Percentiles rank a stretch among this genome's conserved stretches.
Evolutionary conservation across 2,329 filamentous ascomycete species (phyloP).

Genomic region (Fusarium sp.): DNA sequence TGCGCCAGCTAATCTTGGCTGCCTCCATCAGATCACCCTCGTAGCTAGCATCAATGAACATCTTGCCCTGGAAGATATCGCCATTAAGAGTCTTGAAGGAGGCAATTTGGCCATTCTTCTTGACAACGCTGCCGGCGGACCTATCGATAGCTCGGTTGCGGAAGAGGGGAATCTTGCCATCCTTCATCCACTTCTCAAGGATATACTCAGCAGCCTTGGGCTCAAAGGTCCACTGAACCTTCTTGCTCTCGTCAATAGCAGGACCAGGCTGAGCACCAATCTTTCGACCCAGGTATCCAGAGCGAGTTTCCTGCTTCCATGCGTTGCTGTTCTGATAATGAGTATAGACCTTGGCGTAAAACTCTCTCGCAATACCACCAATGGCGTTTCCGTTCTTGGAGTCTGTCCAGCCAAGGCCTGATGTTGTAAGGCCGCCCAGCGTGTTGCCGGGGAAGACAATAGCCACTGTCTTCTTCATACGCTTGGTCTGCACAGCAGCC

Average conservation of each 20-base stretch:
- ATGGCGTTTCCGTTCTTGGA: conserved; percentile 38
- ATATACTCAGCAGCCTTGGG: conserved; percentile 37
- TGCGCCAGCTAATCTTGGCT: conserved; percentile 30
- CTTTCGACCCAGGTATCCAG: conserved; percentile 20
- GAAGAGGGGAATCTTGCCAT: conserved; percentile 33
- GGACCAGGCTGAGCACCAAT: conserved; percentile 37
- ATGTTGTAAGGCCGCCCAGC: conserved; percentile 36
- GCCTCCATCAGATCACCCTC: conserved; percentile 41
- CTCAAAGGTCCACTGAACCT: conserved; percentile 42
- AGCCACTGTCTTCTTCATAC: conserved; percentile 38
- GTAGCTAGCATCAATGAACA: conserved; percentile 41
- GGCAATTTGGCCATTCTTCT: conserved; percentile 24
- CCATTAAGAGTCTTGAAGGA: conserved; percentile 33
- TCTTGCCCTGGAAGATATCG: conserved; percentile 28
- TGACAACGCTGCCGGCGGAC: conserved; percentile 18
- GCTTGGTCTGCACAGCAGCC: conserved; percentile 33
- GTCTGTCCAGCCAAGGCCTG: conserved; percentile 40
- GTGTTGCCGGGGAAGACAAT: conserved; percentile 36
- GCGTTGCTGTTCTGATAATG: conserved; percentile 23
- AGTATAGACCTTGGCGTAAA: conserved; percentile 30
- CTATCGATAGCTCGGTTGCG: conserved; percentile 33
- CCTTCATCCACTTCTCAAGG: conserved; percentile 37
- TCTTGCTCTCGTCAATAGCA: conserved; percentile 31
- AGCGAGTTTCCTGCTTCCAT: conserved; percentile 35
- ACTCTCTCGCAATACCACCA: conserved; percentile 39